Evolutionary conservation across 164 flowering plant species (phyloP), one percentile per base, ranked within the genome.

Genomic region (Chimonanthus praecox): DNA sequence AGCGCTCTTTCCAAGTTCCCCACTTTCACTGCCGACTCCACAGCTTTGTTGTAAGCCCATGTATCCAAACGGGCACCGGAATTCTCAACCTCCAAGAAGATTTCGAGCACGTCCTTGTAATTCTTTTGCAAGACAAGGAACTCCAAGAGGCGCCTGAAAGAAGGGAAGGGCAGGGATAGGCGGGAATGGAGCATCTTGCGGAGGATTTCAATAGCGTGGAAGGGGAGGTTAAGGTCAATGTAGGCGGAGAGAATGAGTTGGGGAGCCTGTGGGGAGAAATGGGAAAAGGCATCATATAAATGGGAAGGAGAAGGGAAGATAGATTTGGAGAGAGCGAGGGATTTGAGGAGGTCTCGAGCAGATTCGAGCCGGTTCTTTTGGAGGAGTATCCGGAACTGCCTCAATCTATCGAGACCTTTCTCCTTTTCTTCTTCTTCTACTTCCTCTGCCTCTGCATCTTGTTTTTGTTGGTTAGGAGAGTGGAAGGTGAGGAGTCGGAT

Each of bases 11-110:
- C 72, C 80, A 89, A 71, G 64, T 91, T 84, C 63, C 89, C 85
- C 71, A 87, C 44, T 71, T 86, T 88, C 72, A 87, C 93, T 2
- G 90, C 88, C 1, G 92, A 86, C 74, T 88, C 86, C 10, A 92
- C 70, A 2, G 94, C 96, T 74, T 90, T 92, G 62, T 86, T 89
- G 73, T 84, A 88, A 11, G 78, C 76, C 58, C 85, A 85, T 49
- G 43, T 77, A 70, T 85, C 87, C 0, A 80, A 79, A 58, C 77
- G 67, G 73, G 86, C 54, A 33, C 88, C 78, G 62, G 72, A 87
- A 47, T 20, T 86, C 7, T 82, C 69, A 6, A 80, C 73, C 33
- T 84, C 83, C 10, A 51, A n/a, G 33, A 73, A 66, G 45, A 67
- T 20, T 5, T 67, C 49, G 16, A 72, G 43, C 4, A 70, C 47